A percentile compares a stretch with the other conserved stretches of the same genome.
phyloP scores from a whole-genome alignment of 148 eudicot species.

The Cornus controversa region DNA sequence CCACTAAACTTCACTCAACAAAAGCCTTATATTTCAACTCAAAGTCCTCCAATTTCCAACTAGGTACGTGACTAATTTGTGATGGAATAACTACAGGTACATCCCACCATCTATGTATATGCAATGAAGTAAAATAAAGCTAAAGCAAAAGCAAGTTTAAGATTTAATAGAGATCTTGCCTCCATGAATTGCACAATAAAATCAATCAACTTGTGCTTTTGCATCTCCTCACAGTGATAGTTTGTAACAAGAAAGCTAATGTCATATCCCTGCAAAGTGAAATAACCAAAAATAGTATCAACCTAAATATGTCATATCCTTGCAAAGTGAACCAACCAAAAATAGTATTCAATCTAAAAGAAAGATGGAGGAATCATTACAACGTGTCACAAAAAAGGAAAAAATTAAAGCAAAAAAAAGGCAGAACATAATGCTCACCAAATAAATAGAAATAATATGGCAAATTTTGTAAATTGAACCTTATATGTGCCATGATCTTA shows the following conservation, averaged over 20 bases:
- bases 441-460: not conserved
- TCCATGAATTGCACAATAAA: conserved; percentile 99
- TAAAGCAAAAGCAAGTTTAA: not conserved
- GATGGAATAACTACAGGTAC: not conserved
- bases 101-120: conserved; percentile 1
- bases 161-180: conserved; percentile 39
- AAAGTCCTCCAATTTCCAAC: not conserved
- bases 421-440: no score
- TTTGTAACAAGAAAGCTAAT: conserved; percentile 97
- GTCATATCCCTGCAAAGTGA: conserved; percentile 85
- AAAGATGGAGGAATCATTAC: not conserved
- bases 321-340: conserved; percentile 34
- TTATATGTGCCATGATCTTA: no score
- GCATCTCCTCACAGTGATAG: conserved; percentile 97
- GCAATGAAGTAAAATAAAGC: conserved; percentile 8
- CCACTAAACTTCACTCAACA: not conserved
- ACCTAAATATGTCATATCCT: conserved; percentile 75
- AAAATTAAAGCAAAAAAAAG: not conserved
- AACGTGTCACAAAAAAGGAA: not conserved
- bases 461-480: no score
- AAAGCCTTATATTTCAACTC: not conserved
- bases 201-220: conserved; percentile 88
- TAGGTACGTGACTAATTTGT: not conserved
- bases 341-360: not conserved
- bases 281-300: no score